A percentile compares a stretch with the other conserved stretches of the same genome.
These are phyloP conservation scores for Sporopachydermia lactativora DNA, from an alignment of 805 yeast genomes.

Conservation along the genomic window DNA sequence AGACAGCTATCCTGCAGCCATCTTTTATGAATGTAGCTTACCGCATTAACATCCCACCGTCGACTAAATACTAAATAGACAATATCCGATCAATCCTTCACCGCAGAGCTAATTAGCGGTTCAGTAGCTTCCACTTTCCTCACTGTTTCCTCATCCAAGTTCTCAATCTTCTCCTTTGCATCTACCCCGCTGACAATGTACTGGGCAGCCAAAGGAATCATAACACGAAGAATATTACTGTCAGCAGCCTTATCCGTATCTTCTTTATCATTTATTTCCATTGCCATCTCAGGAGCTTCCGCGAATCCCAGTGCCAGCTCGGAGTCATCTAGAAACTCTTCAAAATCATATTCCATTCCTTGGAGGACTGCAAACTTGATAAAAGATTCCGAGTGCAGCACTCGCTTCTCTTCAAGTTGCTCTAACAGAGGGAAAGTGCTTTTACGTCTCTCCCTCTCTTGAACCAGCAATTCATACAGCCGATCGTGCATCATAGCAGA, in stretches of 20 bases:
- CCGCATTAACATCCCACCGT: too few species aligned
- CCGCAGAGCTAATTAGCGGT: too few species aligned
- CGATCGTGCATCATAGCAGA: conserved; percentile 3
- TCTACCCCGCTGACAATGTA: conserved; percentile 1
- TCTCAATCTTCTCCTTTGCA: neutral
- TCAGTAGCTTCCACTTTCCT: too few species aligned
- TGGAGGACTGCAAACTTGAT: conserved; percentile 4
- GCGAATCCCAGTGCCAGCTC: conserved; percentile 2
- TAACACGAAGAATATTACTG: conserved; percentile 2
- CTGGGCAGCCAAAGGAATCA: conserved; percentile 4
- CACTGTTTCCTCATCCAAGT: neutral
- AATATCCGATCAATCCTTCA: too few species aligned
- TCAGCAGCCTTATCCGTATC: neutral
- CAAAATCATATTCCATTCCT: conserved; percentile 4
- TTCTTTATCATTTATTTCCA: neutral
- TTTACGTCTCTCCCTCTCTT: conserved; percentile 1
- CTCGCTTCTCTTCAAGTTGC: neutral
- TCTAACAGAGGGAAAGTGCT: neutral
- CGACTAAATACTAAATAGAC: too few species aligned
- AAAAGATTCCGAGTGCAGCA: conserved; percentile 2
- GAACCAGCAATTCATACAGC: neutral
- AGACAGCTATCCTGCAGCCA: too few species aligned
- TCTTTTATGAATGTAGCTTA: too few species aligned
- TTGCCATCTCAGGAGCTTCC: neutral
- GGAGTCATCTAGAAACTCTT: conserved; percentile 2